Evolutionary conservation across 2,329 filamentous ascomycete species (phyloP).

Genomic region (Apiospora kogelbergensis): DNA sequence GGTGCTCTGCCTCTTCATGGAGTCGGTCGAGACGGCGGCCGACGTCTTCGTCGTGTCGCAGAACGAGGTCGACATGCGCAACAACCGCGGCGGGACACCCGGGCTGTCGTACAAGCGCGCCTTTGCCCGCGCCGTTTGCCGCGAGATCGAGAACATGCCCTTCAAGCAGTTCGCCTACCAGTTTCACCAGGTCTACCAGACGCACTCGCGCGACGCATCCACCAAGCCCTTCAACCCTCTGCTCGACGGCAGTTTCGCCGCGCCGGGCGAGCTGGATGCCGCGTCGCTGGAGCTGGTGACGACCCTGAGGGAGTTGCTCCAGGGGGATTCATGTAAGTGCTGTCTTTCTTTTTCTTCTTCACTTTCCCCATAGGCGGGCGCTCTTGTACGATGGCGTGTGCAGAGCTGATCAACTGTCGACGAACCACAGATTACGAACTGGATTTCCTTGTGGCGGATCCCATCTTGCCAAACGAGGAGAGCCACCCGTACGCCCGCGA

Average conservation of each 20-base stretch:
- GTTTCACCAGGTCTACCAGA: constrained; percentile 61
- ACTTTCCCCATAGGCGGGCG: neutral
- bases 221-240: constrained; percentile 56
- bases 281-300: constrained; percentile 46
- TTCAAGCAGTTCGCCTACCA: constrained; percentile 61
- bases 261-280: constrained; percentile 46
- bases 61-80: constrained; percentile 48
- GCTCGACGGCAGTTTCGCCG: constrained; percentile 42
- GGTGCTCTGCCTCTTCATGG: constrained; percentile 59
- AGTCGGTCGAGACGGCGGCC: constrained; percentile 52
- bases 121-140: constrained; percentile 47
- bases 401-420: neutral
- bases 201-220: constrained; percentile 49
- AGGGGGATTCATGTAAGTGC: constrained; percentile 43
- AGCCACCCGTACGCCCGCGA: constrained; percentile 48
- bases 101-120: constrained; percentile 38
- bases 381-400: neutral
- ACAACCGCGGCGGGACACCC: constrained; percentile 24
- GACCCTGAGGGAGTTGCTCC: constrained; percentile 44
- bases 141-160: constrained; percentile 56
- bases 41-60: constrained; percentile 52
- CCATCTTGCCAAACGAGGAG: constrained; percentile 45
- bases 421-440: constrained; percentile 36
- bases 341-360: constrained; percentile 16
- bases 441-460: constrained; percentile 46